phyloP scores from a whole-genome alignment of 352 stramenopile species.

The Pythium vanterpoolii region DNA sequence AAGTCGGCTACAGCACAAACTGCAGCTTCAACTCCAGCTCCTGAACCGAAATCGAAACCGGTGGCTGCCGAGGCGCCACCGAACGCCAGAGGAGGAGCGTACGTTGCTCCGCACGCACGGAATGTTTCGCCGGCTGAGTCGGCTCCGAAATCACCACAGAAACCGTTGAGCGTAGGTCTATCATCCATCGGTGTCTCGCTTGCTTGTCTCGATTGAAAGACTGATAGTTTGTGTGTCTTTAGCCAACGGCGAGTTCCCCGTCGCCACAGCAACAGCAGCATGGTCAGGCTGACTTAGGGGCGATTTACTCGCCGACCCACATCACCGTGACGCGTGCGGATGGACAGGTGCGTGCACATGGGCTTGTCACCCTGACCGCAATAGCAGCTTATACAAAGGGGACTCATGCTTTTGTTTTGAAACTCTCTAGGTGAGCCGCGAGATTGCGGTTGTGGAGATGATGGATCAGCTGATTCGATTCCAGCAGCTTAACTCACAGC shows the following conservation, averaged over 20 bases:
- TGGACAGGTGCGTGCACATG: conserved; percentile 30
- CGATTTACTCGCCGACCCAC: conserved; percentile 63
- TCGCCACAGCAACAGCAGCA: background rate
- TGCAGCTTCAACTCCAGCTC: background rate
- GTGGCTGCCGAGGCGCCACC: background rate
- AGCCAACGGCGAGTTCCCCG: background rate
- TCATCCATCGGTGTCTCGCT: background rate
- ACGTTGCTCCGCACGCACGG: conserved; percentile 9
- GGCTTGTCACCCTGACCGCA: no score
- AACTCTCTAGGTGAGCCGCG: conserved; percentile 51
- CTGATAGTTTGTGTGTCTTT: background rate
- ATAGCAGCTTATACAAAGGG: background rate
- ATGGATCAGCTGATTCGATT: conserved; percentile 78
- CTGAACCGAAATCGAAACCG: background rate
- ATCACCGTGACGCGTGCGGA: conserved; percentile 74
- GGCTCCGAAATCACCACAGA: conserved; percentile 2
- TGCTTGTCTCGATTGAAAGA: background rate
- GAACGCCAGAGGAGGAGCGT: background rate
- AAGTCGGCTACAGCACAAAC: no score
- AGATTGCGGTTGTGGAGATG: conserved; percentile 68
- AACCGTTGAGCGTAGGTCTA: conserved; percentile 1
- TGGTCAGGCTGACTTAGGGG: conserved; percentile 29
- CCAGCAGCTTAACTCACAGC: conserved; percentile 69
- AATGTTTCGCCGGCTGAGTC: background rate
- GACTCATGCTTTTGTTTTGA: background rate